Conservation (phyloP, 176 grass and related monocot species). For the Oryza longistaminata region DNA sequence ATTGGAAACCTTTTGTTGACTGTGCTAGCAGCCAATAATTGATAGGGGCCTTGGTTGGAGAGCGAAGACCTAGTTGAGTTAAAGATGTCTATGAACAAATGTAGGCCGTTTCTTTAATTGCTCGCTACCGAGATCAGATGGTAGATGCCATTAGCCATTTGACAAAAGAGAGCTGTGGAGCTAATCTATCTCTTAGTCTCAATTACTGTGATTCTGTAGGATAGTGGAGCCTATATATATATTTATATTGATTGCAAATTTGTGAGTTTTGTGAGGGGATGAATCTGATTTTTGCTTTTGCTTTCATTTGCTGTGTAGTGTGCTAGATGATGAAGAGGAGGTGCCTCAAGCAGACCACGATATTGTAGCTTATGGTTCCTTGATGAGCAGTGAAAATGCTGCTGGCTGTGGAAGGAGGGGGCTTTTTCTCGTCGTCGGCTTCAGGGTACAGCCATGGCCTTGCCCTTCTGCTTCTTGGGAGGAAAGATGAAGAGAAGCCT, state of each 20-base stretch:
- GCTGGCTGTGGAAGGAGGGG: slow-evolving; percentile 97
- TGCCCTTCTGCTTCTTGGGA: slow-evolving; percentile 82
- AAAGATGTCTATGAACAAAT: slow-evolving; percentile 17
- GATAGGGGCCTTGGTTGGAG: not conserved
- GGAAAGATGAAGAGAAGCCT: slow-evolving; percentile 76
- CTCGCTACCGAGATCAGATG: not conserved
- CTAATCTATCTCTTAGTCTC: not conserved
- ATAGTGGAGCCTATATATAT: not conserved
- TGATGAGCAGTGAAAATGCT: slow-evolving; percentile 90
- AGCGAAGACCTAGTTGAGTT: not conserved
- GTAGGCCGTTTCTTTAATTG: slow-evolving; percentile 1
- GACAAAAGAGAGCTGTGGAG: not conserved
- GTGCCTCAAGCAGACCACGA: slow-evolving; percentile 11
- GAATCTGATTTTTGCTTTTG: slow-evolving; percentile 17
- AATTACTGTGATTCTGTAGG: not conserved
- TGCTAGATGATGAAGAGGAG: slow-evolving; percentile 29
- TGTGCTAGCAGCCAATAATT: slow-evolving; percentile 6
- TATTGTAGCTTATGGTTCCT: slow-evolving; percentile 53
- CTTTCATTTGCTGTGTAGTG: slow-evolving; percentile 18
- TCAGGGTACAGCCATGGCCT: slow-evolving; percentile 94
- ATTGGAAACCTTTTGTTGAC: slow-evolving; percentile 28
- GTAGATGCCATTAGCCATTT: not conserved
- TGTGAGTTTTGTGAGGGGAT: not conserved
- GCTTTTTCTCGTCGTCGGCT: slow-evolving; percentile 97
- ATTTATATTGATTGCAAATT: not conserved